Evolutionary conservation across 805 yeast genomes (phyloP).

Genomic region (Pichia phayaonensis): DNA sequence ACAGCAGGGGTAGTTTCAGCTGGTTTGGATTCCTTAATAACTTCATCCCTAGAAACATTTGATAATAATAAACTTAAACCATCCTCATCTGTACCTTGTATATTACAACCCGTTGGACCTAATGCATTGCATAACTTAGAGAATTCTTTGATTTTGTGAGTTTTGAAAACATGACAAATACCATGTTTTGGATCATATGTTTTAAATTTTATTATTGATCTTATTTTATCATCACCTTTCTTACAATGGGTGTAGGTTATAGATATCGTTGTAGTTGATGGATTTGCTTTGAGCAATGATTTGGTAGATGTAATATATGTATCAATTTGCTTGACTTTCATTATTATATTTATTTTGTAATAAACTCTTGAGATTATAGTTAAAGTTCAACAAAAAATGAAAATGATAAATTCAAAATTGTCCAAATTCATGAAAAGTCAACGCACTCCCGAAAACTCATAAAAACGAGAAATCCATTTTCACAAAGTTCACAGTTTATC

Average conservation of each 20-base stretch:
- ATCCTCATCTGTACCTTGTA: slow-evolving; percentile 17
- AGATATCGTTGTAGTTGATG: slow-evolving; percentile 24
- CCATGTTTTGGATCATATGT: slow-evolving; percentile 61
- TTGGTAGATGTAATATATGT: slow-evolving; percentile 25
- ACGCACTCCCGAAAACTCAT: not conserved
- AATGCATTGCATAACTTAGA: slow-evolving; percentile 63
- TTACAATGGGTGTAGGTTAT: slow-evolving; percentile 29
- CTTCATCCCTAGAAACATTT: slow-evolving; percentile 15
- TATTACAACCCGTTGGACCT: slow-evolving; percentile 51
- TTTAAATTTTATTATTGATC: slow-evolving; percentile 41
- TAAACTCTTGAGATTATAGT: not conserved
- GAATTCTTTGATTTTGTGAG: slow-evolving; percentile 63
- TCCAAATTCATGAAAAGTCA: not conserved
- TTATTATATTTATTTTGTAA: not conserved
- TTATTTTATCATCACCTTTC: slow-evolving; percentile 10
- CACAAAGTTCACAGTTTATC: too few relatives aligned
- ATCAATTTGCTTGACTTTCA: slow-evolving; percentile 25
- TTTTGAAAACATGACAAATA: slow-evolving; percentile 47
- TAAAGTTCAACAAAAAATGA: not conserved
- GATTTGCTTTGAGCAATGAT: slow-evolving; percentile 22
- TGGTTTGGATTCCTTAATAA: slow-evolving; percentile 7
- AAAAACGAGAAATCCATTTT: not conserved
- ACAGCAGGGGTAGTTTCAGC: not conserved
- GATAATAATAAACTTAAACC: slow-evolving; percentile 22
- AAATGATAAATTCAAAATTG: not conserved